Conservation (phyloP, 768 basidiomycete genomes). For the Mycena leptocephala region DNA sequence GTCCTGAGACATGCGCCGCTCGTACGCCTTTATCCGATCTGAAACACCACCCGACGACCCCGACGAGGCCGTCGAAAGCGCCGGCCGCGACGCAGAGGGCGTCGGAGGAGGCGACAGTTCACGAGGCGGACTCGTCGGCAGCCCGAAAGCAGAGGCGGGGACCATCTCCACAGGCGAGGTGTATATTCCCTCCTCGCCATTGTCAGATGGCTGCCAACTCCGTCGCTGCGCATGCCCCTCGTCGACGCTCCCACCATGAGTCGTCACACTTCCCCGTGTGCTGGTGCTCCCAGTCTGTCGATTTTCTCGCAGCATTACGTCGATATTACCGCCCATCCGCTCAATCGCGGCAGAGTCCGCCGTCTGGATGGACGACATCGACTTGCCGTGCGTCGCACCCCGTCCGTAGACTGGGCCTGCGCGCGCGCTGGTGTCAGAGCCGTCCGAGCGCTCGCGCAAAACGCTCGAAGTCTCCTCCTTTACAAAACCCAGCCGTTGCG, state of each 20-base stretch:
- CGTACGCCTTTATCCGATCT: slow-evolving; percentile 70
- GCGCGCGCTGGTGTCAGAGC: slow-evolving; percentile 10
- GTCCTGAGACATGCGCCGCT: slow-evolving; percentile 72
- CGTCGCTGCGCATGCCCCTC: slow-evolving; percentile 18
- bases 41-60: slow-evolving; percentile 56
- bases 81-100: slow-evolving; percentile 7
- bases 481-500: slow-evolving; percentile 73
- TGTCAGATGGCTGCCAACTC: slow-evolving; percentile 29
- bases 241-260: slow-evolving; percentile 37
- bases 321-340: slow-evolving; percentile 75
- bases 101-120: slow-evolving; percentile 19
- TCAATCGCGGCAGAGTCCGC: slow-evolving; percentile 82
- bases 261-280: slow-evolving; percentile 44
- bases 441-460: slow-evolving; percentile 28
- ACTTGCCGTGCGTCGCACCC: slow-evolving; percentile 58
- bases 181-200: slow-evolving; percentile 38
- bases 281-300: slow-evolving; percentile 45
- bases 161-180: slow-evolving; percentile 54
- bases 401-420: slow-evolving; percentile 16
- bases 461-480: slow-evolving; percentile 56
- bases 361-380: slow-evolving; percentile 72
- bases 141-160: slow-evolving; percentile 29
- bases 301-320: slow-evolving; percentile 73
- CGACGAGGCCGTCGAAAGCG: slow-evolving; percentile 31
- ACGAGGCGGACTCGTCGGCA: slow-evolving; percentile 21